A percentile compares a stretch with the other conserved stretches of the same genome.
These are phyloP conservation scores for Oemleria cerasiformis DNA, from an alignment of 306 rosid species.

Conservation along the genomic window DNA sequence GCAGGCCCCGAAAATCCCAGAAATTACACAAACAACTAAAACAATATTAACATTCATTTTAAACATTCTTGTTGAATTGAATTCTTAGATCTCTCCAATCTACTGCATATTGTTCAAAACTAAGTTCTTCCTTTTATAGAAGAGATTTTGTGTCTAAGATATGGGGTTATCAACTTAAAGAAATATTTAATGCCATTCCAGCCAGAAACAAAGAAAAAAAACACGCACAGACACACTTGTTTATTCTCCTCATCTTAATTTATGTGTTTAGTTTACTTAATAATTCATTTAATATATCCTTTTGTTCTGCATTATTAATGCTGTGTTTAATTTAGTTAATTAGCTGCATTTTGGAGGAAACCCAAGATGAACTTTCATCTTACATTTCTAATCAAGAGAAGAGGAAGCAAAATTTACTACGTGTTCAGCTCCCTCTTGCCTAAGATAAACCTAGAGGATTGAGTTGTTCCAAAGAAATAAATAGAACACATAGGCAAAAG, in stretches of 20 bases:
- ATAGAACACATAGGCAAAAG: not conserved
- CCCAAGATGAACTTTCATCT: too few species aligned
- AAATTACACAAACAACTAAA: not conserved
- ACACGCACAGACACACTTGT: not conserved
- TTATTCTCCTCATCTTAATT: not conserved
- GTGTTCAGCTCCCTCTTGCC: not conserved
- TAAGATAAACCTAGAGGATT: not conserved
- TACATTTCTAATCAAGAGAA: too few species aligned
- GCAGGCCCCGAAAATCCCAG: constrained; percentile 4
- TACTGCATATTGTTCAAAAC: not conserved
- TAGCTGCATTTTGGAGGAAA: not conserved
- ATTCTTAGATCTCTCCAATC: not conserved
- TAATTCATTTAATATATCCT: not conserved
- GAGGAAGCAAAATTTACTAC: not conserved
- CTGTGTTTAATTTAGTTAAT: not conserved
- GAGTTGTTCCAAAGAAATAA: not conserved
- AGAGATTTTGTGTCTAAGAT: not conserved
- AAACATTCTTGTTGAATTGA: not conserved
- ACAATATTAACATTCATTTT: not conserved
- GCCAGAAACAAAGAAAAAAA: not conserved
- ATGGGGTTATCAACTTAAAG: not conserved
- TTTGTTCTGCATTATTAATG: not conserved
- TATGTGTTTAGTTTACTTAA: not conserved
- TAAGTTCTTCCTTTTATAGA: not conserved
- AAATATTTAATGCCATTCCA: not conserved